Conservation (phyloP, 2,329 filamentous ascomycete species). For the Knufia fluminis region DNA sequence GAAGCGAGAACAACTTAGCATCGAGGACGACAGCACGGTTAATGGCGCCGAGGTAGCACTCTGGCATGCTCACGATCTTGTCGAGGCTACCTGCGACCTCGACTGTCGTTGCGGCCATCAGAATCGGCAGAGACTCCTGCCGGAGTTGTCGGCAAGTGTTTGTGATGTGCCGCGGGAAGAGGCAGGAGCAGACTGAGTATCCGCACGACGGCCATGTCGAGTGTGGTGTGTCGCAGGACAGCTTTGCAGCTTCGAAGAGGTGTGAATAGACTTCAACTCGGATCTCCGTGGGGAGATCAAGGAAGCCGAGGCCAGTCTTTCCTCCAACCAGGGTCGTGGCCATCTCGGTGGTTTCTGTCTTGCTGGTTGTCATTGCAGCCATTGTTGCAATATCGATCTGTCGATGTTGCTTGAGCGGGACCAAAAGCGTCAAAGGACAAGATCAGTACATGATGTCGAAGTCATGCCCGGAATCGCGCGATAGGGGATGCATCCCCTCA, state of each 20-base stretch:
- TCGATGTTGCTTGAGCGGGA: not conserved
- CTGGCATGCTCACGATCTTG: constrained; percentile 7
- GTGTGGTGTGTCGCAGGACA: constrained; percentile 3
- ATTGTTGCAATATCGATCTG: not conserved
- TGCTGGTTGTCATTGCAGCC: not conserved
- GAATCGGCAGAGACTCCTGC: constrained; percentile 8
- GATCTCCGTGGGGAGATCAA: constrained; percentile 12
- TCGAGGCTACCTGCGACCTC: constrained; percentile 8
- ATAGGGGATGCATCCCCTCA: too few relatives aligned
- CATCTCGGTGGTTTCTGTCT: not conserved
- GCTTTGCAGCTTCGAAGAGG: constrained; percentile 11
- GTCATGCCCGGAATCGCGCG: too few relatives aligned
- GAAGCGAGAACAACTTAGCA: constrained; percentile 5
- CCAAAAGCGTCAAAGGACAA: too few relatives aligned
- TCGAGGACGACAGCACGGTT: constrained; percentile 5
- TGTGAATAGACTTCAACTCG: constrained; percentile 12
- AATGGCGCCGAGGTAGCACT: constrained; percentile 1
- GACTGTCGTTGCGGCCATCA: constrained; percentile 13
- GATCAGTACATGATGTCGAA: too few relatives aligned
- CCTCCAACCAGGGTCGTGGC: not conserved
- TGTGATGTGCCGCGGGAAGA: constrained; percentile 10
- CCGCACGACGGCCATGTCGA: constrained; percentile 8
- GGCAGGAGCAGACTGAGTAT: constrained; percentile 11
- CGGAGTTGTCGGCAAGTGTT: constrained; percentile 11
- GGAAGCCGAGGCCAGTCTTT: constrained; percentile 4